Conservation (phyloP, 768 basidiomycete species). For the Tylopilus vinaceipallidus region DNA sequence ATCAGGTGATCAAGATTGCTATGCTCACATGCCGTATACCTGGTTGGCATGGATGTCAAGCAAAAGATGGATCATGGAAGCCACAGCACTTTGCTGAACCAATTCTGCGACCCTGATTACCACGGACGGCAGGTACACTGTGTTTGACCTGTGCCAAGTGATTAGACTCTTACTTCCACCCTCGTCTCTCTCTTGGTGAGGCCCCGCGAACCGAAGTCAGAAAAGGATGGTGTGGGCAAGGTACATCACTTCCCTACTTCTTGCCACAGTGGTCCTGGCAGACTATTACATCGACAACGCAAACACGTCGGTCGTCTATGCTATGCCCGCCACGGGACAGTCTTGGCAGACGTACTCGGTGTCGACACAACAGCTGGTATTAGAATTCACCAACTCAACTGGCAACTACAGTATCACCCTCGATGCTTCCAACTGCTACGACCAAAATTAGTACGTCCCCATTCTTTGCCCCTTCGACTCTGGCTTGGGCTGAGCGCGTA, state of each 20-base stretch:
- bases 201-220: not conserved
- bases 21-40: not conserved
- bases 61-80: too few species aligned
- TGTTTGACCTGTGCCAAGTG: not conserved
- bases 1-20: not conserved
- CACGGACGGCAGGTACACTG: too few species aligned
- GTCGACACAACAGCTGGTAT: not conserved
- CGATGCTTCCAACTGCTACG: slow-evolving; percentile 20
- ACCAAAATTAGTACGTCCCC: slow-evolving; percentile 26
- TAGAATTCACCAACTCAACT: slow-evolving; percentile 16
- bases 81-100: not conserved
- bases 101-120: not conserved
- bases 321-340: slow-evolving; percentile 15
- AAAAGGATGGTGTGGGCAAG: slow-evolving; percentile 4
- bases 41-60: too few species aligned
- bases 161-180: not conserved
- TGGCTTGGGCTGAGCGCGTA: not conserved
- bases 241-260: slow-evolving; percentile 8
- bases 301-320: slow-evolving; percentile 19
- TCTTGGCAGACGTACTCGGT: slow-evolving; percentile 13
- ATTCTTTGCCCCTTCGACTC: not conserved
- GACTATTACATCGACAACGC: slow-evolving; percentile 26
- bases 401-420: slow-evolving; percentile 19
- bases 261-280: slow-evolving; percentile 15
- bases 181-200: not conserved